Percentiles rank a stretch among this genome's conserved stretches.
Conservation (phyloP, 176 grass and related monocot genomes). For the Melocanna baccifera region DNA sequence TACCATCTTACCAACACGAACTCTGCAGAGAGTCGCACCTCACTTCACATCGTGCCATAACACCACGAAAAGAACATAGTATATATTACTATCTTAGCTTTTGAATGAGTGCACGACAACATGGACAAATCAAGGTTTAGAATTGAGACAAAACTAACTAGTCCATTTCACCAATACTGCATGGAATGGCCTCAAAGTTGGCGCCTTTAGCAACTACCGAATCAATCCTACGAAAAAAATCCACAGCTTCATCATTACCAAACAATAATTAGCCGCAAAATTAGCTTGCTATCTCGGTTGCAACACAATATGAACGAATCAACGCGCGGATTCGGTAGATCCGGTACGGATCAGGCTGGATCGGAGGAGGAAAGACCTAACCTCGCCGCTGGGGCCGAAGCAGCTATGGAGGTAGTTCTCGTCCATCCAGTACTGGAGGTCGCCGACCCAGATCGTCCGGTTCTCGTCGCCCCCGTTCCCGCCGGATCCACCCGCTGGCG, state of each 20-base stretch:
- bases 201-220: neutral
- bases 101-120: too few relatives aligned
- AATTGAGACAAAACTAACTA: neutral
- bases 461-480: constrained; percentile 50
- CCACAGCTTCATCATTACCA: neutral
- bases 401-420: constrained; percentile 64
- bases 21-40: neutral
- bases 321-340: constrained; percentile 29
- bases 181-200: constrained; percentile 20
- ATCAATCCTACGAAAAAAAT: neutral
- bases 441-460: constrained; percentile 65
- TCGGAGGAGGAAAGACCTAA: constrained; percentile 25
- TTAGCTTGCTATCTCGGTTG: neutral
- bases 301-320: neutral
- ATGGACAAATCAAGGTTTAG: neutral
- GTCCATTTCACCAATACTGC: neutral
- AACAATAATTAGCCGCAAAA: neutral
- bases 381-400: constrained; percentile 55
- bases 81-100: neutral
- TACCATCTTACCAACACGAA: neutral
- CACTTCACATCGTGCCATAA: neutral
- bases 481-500: constrained; percentile 35
- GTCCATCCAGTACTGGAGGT: constrained; percentile 66
- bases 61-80: neutral
- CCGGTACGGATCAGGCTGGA: constrained; percentile 32